These are phyloP conservation scores for Diaporthe batatas DNA, from an alignment of 2,329 filamentous ascomycete species.

Conservation along the genomic window DNA sequence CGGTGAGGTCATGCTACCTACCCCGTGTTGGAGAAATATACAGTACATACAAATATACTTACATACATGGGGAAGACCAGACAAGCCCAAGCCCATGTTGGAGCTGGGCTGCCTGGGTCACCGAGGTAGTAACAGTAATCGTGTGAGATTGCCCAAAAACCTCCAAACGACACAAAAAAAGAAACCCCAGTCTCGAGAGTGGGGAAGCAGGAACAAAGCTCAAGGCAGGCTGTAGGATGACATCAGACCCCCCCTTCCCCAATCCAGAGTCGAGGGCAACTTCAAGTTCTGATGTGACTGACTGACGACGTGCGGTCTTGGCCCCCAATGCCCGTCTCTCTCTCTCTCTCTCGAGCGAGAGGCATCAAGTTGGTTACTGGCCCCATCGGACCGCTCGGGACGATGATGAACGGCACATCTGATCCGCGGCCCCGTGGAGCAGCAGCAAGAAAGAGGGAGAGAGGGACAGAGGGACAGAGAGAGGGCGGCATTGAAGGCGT, in stretches of 20 bases:
- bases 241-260: constrained; percentile 4
- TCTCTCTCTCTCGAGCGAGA: background rate
- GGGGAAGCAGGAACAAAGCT: background rate
- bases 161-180: background rate
- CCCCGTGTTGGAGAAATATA: background rate
- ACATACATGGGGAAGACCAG: background rate
- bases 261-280: background rate
- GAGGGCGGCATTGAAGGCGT: too few relatives aligned
- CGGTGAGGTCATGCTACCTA: constrained; percentile 9
- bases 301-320: background rate
- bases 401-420: background rate
- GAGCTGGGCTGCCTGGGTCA: background rate
- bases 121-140: constrained; percentile 5
- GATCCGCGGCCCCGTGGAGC: constrained; percentile 14
- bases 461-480: background rate
- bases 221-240: constrained; percentile 21
- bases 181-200: background rate
- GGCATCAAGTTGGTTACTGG: background rate
- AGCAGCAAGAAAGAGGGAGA: background rate
- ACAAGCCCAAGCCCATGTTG: background rate
- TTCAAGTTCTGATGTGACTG: background rate
- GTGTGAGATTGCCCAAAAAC: background rate
- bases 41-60: too few relatives aligned
- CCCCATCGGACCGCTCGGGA: background rate
- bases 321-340: background rate